These are phyloP conservation scores for Anacardium occidentale DNA, from an alignment of 345 rosid species.

Conservation along the genomic window DNA sequence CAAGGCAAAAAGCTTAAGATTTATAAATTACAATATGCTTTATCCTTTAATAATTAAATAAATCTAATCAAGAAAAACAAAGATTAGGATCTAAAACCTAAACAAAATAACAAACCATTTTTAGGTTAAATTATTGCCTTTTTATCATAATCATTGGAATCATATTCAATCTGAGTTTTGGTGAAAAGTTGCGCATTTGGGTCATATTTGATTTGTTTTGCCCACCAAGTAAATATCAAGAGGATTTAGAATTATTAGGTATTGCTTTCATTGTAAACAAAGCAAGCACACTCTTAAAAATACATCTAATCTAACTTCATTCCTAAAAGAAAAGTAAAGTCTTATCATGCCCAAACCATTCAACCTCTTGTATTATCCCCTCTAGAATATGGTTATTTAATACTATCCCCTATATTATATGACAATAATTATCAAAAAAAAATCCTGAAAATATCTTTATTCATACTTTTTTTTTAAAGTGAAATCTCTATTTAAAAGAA, in stretches of 20 bases:
- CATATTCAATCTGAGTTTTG: not conserved
- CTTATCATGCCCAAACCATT: not conserved
- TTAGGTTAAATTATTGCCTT: slow-evolving; percentile 6
- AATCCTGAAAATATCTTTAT: no score
- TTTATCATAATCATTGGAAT: slow-evolving; percentile 8
- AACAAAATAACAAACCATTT: not conserved
- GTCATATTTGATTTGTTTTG: not conserved
- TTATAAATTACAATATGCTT: no score
- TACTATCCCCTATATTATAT: no score
- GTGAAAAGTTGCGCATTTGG: not conserved
- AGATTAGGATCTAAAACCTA: not conserved
- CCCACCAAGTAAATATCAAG: slow-evolving; percentile 6
- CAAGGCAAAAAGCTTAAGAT: no score
- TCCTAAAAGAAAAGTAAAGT: no score
- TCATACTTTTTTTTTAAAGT: no score
- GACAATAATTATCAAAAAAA: no score
- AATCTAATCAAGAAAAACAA: not conserved
- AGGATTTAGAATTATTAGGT: slow-evolving; percentile 4
- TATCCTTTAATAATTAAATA: not conserved
- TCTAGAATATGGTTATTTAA: no score
- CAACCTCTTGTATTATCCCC: not conserved
- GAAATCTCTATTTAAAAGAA: no score
- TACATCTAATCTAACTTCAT: no score
- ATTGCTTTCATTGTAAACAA: slow-evolving; percentile 28
- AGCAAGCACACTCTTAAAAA: slow-evolving; percentile 7